Base-by-base conservation (phyloP, 352 stramenopile genomes). In the Phytophthora uliginosa region DNA sequence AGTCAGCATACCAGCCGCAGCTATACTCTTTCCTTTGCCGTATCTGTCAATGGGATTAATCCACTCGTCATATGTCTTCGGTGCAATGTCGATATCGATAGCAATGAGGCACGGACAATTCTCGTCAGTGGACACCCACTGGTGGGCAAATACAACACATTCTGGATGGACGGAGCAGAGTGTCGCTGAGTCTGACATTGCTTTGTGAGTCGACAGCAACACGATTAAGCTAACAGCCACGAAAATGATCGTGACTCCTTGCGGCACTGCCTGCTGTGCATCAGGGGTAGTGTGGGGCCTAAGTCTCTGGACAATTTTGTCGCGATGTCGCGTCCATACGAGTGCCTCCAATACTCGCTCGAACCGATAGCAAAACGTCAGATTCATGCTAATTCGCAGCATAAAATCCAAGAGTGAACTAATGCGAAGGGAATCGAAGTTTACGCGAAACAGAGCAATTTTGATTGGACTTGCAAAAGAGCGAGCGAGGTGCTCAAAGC, bases 351-450 rank as follows among this genome's bases (percentile, higher is more conserved):
- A 20, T 6, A 84, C 66, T 0, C 65, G 59, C n/a, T 76, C 38
- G 20, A 83, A 77, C 4, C 76, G 78, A 15, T 71, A 67, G n/a
- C 69, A 82, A 22, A 83, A 80, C 0, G 64, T 22, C 15, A 80
- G 22, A 31, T 76, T 86, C 63, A 69, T 73, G 28, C 65, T 61
- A 10, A 83, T 65, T 1, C 67, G 75, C 4, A 81, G 33, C 6
- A 58, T 56, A 24, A 83, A 69, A 17, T 76, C 63, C 2, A 64
- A n/a, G 2, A 65, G 12, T 20, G 75, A 75, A 24, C 10, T 53
- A 34, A 83, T 72, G 1, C 75, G 78, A 47, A 85, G 69, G 2
- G 71, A 82, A 33, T 83, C 72, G n/a, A 83, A 69, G 12, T 33
- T 76, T 15, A 74, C 57, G 10, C 66, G 66, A 34, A 85, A 73